Evolutionary conservation across 2,329 filamentous ascomycete species (phyloP).

Genomic region (Didymella glomerata): DNA sequence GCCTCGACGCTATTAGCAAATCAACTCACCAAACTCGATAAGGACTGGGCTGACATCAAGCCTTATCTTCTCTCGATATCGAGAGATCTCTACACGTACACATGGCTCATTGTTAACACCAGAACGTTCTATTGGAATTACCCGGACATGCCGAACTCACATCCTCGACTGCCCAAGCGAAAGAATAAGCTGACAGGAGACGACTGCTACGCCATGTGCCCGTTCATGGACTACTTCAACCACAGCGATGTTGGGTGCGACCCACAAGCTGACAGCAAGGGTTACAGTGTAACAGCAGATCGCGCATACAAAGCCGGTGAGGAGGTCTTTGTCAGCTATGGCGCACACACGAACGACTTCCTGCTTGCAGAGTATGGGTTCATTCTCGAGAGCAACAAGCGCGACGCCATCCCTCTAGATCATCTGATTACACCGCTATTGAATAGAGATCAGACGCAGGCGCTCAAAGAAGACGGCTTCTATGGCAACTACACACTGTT

Average conservation of each 20-base stretch:
- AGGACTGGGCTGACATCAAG: slow-evolving; percentile 60
- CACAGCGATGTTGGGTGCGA: slow-evolving; percentile 60
- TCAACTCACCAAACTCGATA: slow-evolving; percentile 63
- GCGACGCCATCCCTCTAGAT: slow-evolving; percentile 55
- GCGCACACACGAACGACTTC: slow-evolving; percentile 75
- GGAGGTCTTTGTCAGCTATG: slow-evolving; percentile 75
- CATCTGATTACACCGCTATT: slow-evolving; percentile 53
- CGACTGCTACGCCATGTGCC: slow-evolving; percentile 74
- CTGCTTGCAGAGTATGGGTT: slow-evolving; percentile 73
- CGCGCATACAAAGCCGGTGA: slow-evolving; percentile 63
- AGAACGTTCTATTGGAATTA: slow-evolving; percentile 67
- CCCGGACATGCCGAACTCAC: slow-evolving; percentile 49
- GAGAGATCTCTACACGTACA: slow-evolving; percentile 60
- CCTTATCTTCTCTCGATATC: slow-evolving; percentile 55
- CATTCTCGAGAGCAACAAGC: slow-evolving; percentile 47
- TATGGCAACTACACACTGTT: slow-evolving; percentile 47
- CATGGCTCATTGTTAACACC: slow-evolving; percentile 69
- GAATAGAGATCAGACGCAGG: slow-evolving; percentile 37
- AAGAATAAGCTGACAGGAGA: slow-evolving; percentile 53
- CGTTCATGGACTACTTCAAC: slow-evolving; percentile 77
- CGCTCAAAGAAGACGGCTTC: slow-evolving; percentile 55
- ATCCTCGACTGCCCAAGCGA: slow-evolving; percentile 54
- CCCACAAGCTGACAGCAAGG: slow-evolving; percentile 59
- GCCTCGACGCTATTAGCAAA: slow-evolving; percentile 58
- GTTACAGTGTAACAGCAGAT: slow-evolving; percentile 65